Conservation (phyloP, 2,329 filamentous ascomycete species). For the Fusarium vanettenii region DNA sequence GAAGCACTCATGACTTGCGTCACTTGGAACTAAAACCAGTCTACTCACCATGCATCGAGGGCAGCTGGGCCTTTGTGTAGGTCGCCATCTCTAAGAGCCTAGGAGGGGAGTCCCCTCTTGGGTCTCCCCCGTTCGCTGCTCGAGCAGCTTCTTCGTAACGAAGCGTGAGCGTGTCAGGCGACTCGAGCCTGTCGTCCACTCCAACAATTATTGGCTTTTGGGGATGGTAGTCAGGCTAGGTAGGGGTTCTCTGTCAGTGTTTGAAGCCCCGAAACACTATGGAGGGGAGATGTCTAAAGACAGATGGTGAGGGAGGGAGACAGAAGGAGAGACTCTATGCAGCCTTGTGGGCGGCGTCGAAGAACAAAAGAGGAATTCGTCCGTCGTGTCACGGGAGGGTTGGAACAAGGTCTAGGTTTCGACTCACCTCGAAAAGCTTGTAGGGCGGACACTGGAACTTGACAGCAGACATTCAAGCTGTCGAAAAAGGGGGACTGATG, state of each 20-base stretch:
- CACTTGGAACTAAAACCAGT: not conserved
- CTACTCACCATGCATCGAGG: slow-evolving; percentile 84
- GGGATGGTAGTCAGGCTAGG: slow-evolving; percentile 64
- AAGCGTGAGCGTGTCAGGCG: slow-evolving; percentile 67
- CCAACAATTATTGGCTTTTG: slow-evolving; percentile 67
- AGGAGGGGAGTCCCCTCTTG: slow-evolving; percentile 67
- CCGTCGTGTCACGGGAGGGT: slow-evolving; percentile 38
- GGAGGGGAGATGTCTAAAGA: slow-evolving; percentile 27
- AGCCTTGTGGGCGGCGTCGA: slow-evolving; percentile 21
- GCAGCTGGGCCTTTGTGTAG: slow-evolving; percentile 82
- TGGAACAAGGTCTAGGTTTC: slow-evolving; percentile 49
- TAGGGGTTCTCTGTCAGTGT: slow-evolving; percentile 48
- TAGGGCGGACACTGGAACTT: slow-evolving; percentile 67
- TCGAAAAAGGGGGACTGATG: slow-evolving; percentile 48
- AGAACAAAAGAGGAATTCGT: slow-evolving; percentile 30
- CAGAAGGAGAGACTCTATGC: slow-evolving; percentile 25
- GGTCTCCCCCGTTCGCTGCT: slow-evolving; percentile 64
- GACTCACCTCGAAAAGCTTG: slow-evolving; percentile 71
- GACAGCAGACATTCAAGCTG: slow-evolving; percentile 68
- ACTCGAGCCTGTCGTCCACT: slow-evolving; percentile 66
- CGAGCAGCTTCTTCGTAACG: slow-evolving; percentile 67
- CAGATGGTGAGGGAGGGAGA: slow-evolving; percentile 11
- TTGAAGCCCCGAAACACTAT: slow-evolving; percentile 35
- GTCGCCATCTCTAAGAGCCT: slow-evolving; percentile 53
- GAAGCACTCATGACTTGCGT: slow-evolving; percentile 37